Evolutionary conservation across 2,329 filamentous ascomycete species (phyloP), one percentile per base, ranked within the genome.

Genomic region (Grosmannia clavigera): DNA sequence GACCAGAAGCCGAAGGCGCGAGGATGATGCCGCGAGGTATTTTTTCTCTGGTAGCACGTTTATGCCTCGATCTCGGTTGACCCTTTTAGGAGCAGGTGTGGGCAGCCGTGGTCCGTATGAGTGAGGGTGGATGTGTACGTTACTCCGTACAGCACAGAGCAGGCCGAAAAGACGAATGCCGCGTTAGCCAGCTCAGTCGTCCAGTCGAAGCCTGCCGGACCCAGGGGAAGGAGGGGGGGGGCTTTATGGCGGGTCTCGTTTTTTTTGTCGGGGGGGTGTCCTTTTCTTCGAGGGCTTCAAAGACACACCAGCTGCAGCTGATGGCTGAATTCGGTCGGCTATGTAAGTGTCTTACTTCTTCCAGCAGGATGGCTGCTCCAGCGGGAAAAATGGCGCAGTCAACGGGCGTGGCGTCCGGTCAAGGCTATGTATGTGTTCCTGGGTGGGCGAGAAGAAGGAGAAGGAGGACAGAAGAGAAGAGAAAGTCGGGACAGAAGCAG

Each of bases 11-110:
- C 55, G 43, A 57, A 57, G 29, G 43, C 43, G 43, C 29, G 55
- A 58, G 57, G 22, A 35, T 25, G 55, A 22, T 40, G 9, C 48
- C 33, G 57, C 57, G 57, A 25, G 57, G 57, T 48, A 58, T 58
- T 58, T 57, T 31, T 57, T 48, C 16, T 14, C 14, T 46, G 22
- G 35, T 46, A 27, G 35, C 55, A 57, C 55, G 25, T n/a, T 38
- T 55, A 12, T n/a, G 31, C 12, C 52, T 29, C 40, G 55, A 48
- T 57, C 38, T 57, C 40, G 55, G 27, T 27, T 31, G 52, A 33
- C 52, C 50, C 14, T 52, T 52, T 52, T 31, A 33, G 31, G 31
- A 16, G 33, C 16, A n/a, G 31, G 53, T 35, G 53, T 38, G 53
- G 33, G 9, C 33, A 22, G n/a, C 52, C 5, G 31, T 31, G 22